phyloP scores from a whole-genome alignment of 139 green algal genomes.

The Medakamo hakoo region DNA sequence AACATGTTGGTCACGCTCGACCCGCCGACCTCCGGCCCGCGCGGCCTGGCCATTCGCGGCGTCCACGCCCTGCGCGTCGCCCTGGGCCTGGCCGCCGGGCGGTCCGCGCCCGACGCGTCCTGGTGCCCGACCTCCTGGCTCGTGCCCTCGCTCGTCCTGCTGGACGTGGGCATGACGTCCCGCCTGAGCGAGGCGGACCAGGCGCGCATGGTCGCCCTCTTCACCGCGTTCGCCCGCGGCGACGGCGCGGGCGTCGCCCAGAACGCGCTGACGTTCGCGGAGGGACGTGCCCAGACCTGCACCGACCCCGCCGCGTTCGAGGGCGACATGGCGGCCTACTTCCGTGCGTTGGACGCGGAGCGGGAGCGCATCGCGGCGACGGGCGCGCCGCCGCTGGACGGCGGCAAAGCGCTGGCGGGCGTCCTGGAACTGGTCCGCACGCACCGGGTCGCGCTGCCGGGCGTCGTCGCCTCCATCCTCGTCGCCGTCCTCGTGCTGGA shows the following conservation, averaged over 20 bases:
- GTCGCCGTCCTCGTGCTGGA: conserved; percentile 79
- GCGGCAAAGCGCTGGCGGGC: conserved; percentile 47
- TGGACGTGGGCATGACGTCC: conserved; percentile 83
- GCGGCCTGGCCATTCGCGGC: conserved; percentile 22
- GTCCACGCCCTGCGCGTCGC: conserved; percentile 3
- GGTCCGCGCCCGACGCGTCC: neutral
- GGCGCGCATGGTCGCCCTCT: conserved; percentile 37
- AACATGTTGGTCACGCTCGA: conserved; percentile 76
- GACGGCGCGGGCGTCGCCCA: conserved; percentile 41
- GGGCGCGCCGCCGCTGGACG: conserved; percentile 17
- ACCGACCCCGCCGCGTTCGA: conserved; percentile 47
- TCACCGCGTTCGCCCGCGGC: conserved; percentile 36
- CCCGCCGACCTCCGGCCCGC: conserved; percentile 17
- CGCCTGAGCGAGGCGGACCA: conserved; percentile 50
- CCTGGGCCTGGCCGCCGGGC: neutral
- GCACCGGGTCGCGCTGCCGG: conserved; percentile 59
- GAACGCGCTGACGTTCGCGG: conserved; percentile 50
- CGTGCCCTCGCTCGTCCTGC: conserved; percentile 57
- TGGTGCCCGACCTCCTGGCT: conserved; percentile 24
- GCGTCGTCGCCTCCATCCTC: conserved; percentile 70
- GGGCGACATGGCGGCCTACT: conserved; percentile 28
- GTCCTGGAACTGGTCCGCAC: conserved; percentile 62
- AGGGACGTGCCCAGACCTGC: conserved; percentile 39
- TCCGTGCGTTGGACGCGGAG: conserved; percentile 21
- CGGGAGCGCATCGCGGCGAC: neutral